Conservation (phyloP, 345 rosid species). For the Arabidopsis suecica region DNA sequence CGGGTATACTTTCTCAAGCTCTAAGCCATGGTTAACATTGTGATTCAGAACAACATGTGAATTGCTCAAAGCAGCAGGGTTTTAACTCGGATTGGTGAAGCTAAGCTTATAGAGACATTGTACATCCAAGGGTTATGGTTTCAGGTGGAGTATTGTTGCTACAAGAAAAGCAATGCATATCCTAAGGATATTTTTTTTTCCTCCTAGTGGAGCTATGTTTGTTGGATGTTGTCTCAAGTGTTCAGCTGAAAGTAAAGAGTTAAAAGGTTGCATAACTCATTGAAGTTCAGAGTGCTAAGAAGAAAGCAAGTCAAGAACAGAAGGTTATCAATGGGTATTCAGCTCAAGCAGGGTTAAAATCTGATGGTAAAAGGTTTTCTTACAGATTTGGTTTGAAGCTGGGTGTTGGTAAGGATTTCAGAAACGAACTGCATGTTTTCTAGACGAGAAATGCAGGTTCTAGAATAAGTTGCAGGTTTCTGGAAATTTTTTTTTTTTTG, state of each 20-base stretch:
- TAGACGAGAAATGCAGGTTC: neutral
- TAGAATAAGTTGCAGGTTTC: neutral
- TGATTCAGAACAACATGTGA: neutral
- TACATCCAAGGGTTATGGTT: neutral
- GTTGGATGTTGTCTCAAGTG: neutral
- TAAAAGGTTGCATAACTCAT: neutral
- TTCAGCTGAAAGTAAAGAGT: neutral
- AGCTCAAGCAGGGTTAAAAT: neutral
- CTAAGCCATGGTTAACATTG: neutral
- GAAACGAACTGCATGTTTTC: neutral
- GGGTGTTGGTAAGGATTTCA: neutral
- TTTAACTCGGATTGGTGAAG: neutral
- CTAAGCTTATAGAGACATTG: neutral
- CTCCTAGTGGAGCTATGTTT: neutral
- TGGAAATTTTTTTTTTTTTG: too few species aligned
- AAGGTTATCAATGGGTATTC: neutral
- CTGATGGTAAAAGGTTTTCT: neutral
- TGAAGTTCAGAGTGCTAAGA: neutral
- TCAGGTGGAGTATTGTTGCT: neutral
- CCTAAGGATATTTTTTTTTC: neutral
- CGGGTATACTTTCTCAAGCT: neutral
- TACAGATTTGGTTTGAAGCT: neutral
- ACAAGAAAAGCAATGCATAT: too few species aligned
- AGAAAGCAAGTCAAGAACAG: neutral
- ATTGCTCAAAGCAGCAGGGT: neutral